Base-by-base conservation (phyloP, 768 basidiomycete species). In the Asterophora parasitica region DNA sequence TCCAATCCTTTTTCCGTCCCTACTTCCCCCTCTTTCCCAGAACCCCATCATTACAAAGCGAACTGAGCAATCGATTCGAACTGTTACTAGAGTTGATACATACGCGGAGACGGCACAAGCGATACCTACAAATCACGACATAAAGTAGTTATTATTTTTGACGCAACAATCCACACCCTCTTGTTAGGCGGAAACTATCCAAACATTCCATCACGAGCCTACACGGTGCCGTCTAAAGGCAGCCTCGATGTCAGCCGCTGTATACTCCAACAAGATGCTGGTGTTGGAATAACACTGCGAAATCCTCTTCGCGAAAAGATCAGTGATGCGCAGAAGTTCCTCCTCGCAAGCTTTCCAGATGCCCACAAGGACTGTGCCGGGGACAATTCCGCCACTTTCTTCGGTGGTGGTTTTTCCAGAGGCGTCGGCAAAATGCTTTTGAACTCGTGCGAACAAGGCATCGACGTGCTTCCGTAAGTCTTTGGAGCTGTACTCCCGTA, bases 331-430 rank as follows among this genome's bases (percentile, higher is more conserved):
- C 51, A 85, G 64, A 49, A 96, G 61, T 58, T 93, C 91, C 44
- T 86, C 84, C 63, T 94, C 91, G 64, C 91, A 91, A 30, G 90
- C 84, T 59, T 81, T 88, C 93, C 93, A 96, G 2, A 95, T 92
- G 4, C 82, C 85, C 19, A 81, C 79, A 68, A 94, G 69, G 33
- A 91, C 82, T 27, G 78, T 83, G 3, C 80, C 80, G 20, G 79
- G 69, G 2, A 76, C 66, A 49, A 81, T 78, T 30, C 73, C 74
- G 27, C 70, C 69, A 51, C 69, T 71, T 46, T 82, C 80, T 49
- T 84, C 81, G 3, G 69, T 74, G 15, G 77, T 77, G 3, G 77
- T 61, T 54, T 81, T 85, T 52, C 85, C 86, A 8, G 84, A 82
- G 1, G 80, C 81, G 58, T 93, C 90, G 5, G 85, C 85, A 59